These are phyloP conservation scores for Botrytis pseudocinerea DNA, from an alignment of 2,329 filamentous ascomycete genomes.

Conservation along the genomic window DNA sequence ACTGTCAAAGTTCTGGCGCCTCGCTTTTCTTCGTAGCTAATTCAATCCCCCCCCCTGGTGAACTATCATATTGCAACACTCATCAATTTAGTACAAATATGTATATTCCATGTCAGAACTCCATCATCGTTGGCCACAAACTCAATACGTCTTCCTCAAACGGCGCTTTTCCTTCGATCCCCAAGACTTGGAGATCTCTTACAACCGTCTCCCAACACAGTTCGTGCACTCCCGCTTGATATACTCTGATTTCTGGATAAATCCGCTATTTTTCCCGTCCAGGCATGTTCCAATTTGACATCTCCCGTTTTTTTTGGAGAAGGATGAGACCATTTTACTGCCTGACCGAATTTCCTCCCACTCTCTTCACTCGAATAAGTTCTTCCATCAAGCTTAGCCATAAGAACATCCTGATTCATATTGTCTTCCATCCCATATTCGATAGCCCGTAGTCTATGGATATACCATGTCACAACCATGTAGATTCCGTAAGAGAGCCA, in stretches of 20 bases:
- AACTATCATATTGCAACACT: background rate
- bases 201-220: background rate
- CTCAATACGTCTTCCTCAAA: background rate
- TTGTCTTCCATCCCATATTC: slow-evolving; percentile 2
- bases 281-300: background rate
- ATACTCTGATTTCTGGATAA: slow-evolving; percentile 3
- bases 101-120: background rate
- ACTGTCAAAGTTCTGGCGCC: background rate
- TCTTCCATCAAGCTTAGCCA: background rate
- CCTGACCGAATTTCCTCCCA: background rate
- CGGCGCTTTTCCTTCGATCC: background rate
- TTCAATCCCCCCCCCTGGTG: background rate
- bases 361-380: background rate
- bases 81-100: background rate
- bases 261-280: background rate
- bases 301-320: background rate
- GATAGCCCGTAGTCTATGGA: background rate
- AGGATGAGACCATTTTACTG: background rate
- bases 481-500: slow-evolving; percentile 7
- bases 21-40: background rate
- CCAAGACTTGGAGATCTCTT: slow-evolving; percentile 1
- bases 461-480: background rate
- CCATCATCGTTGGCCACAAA: background rate
- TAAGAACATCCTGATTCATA: background rate
- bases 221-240: slow-evolving; percentile 2